Percentiles rank a stretch among this genome's conserved stretches.
Evolutionary conservation across 208 protist genomes (phyloP).

Genomic region (Trichomonas vaginalis): DNA sequence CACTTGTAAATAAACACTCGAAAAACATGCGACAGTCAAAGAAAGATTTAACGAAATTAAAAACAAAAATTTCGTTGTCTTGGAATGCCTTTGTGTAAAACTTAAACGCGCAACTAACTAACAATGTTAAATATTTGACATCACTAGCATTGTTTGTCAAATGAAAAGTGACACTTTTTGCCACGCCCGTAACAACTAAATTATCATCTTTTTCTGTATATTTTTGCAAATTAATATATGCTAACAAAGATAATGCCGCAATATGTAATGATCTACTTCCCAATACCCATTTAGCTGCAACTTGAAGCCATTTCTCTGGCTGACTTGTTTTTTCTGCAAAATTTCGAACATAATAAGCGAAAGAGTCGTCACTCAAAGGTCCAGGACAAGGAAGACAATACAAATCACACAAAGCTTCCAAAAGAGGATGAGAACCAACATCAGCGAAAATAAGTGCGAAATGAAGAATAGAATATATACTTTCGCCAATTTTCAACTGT

Average conservation of each 20-base stretch:
- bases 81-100: neutral
- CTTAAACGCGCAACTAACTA: neutral
- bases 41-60: neutral
- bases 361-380: neutral
- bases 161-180: neutral
- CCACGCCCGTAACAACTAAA: neutral
- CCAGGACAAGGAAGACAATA: neutral
- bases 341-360: neutral
- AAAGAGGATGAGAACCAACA: neutral
- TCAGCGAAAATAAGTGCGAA: neutral
- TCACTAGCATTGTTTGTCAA: neutral
- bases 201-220: neutral
- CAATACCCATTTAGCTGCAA: neutral
- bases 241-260: neutral
- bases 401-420: neutral
- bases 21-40: neutral
- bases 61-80: neutral
- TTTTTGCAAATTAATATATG: neutral
- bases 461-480: neutral
- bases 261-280: neutral
- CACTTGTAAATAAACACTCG: neutral
- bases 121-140: neutral
- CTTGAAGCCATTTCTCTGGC: no score
- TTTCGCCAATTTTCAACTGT: neutral
- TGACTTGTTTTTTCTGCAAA: neutral